Conservation (phyloP, 2,329 filamentous ascomycete genomes). For the Escovopsis sp. region DNA sequence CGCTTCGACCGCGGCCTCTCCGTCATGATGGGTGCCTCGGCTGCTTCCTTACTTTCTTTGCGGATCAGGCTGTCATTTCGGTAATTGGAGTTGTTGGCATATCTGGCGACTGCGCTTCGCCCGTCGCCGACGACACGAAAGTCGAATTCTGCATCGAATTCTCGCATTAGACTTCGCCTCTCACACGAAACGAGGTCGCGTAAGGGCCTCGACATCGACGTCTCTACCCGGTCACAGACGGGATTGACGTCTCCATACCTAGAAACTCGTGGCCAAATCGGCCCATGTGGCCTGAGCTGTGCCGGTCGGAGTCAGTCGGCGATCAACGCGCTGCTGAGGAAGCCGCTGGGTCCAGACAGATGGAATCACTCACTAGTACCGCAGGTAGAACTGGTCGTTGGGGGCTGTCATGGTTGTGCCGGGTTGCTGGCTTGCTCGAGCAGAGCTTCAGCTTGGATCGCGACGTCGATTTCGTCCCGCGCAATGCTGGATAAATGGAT, state of each 20-base stretch:
- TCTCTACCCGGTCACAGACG: too few species aligned
- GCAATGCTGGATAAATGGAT: constrained; percentile 1
- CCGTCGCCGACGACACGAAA: constrained; percentile 87
- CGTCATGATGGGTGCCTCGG: neutral
- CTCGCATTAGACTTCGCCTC: constrained; percentile 1
- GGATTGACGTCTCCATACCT: constrained; percentile 34
- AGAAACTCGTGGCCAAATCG: constrained; percentile 97
- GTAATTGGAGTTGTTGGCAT: constrained; percentile 99
- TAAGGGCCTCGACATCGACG: neutral
- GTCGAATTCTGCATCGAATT: constrained; percentile 64
- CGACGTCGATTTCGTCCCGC: constrained; percentile 1
- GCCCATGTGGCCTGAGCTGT: constrained; percentile 89
- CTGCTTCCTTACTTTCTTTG: constrained; percentile 77
- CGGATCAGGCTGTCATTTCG: constrained; percentile 95
- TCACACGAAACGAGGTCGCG: neutral
- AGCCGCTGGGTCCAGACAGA: too few species aligned
- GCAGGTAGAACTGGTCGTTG: constrained; percentile 81
- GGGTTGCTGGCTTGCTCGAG: neutral
- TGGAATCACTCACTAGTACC: constrained; percentile 72
- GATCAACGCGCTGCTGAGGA: neutral
- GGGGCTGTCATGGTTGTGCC: constrained; percentile 43
- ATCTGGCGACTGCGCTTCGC: constrained; percentile 81
- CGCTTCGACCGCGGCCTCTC: too few species aligned
- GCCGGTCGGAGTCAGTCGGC: constrained; percentile 6
- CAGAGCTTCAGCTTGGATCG: constrained; percentile 1